Percentiles rank a stretch among this genome's conserved stretches.
Conservation (phyloP, 176 grass and related monocot species). For the Secale cereale region DNA sequence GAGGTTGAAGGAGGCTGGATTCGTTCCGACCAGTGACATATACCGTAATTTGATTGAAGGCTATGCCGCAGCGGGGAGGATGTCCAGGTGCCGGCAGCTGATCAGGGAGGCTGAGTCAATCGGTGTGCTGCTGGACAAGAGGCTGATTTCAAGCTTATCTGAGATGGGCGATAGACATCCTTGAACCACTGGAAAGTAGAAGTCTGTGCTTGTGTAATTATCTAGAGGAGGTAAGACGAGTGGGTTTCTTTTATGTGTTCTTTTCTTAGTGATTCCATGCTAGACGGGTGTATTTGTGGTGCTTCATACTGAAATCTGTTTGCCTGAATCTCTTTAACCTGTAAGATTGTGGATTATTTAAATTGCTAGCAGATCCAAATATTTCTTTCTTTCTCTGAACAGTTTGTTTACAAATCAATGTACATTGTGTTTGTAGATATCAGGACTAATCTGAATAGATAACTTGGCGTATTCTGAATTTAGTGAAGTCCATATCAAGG, state of each 20-base stretch:
- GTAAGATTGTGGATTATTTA: neutral
- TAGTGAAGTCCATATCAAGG: neutral
- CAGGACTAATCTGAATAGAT: neutral
- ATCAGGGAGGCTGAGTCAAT: slow-evolving; percentile 51
- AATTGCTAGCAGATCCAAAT: neutral
- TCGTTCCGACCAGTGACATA: slow-evolving; percentile 60
- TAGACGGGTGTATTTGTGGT: neutral
- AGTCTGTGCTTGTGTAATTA: neutral
- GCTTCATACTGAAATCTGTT: neutral
- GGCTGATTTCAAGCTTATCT: slow-evolving; percentile 29
- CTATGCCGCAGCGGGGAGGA: slow-evolving; percentile 44
- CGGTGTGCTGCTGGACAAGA: slow-evolving; percentile 54
- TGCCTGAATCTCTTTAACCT: neutral
- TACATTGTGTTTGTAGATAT: neutral
- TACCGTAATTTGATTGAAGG: slow-evolving; percentile 55
- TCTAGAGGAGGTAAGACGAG: neutral
- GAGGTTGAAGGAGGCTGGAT: slow-evolving; percentile 74
- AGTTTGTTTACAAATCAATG: neutral
- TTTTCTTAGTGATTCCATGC: neutral
- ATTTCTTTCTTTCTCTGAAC: neutral
- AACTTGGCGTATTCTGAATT: neutral
- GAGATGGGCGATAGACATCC: slow-evolving; percentile 1
- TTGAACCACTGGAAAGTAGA: neutral
- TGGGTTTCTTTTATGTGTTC: neutral
- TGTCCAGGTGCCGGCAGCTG: slow-evolving; percentile 60